phyloP scores from a whole-genome alignment of 257 asterid species.

The Solanum chilense region DNA sequence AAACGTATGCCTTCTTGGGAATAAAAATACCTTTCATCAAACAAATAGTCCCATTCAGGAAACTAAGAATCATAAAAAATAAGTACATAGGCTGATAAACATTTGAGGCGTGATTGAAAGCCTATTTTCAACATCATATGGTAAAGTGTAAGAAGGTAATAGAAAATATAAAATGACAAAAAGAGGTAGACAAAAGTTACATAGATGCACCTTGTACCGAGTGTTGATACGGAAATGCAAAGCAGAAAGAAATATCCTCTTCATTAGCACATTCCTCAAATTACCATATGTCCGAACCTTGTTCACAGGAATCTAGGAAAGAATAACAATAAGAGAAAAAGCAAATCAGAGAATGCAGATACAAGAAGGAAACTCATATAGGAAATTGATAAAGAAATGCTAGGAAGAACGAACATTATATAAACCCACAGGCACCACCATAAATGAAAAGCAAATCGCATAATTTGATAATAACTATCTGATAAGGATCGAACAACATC shows the following conservation, averaged over 20 bases:
- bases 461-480: background rate
- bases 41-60: background rate
- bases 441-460: background rate
- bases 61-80: background rate
- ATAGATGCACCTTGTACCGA: conserved; percentile 72
- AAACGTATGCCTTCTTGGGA: background rate
- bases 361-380: background rate
- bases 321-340: conserved; percentile 2
- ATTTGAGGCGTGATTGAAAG: background rate
- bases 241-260: conserved; percentile 97
- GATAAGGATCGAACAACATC: background rate
- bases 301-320: conserved; percentile 79
- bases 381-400: background rate
- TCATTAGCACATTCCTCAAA: conserved; percentile 92
- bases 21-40: background rate
- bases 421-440: background rate
- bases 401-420: background rate
- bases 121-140: background rate
- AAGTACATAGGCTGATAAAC: background rate
- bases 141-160: background rate
- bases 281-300: conserved; percentile 81
- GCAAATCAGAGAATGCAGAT: background rate
- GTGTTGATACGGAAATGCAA: conserved; percentile 97
- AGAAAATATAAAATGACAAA: background rate
- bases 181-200: background rate